phyloP scores from a whole-genome alignment of 805 yeast genomes.

The Phaffomyces thermotolerans region DNA sequence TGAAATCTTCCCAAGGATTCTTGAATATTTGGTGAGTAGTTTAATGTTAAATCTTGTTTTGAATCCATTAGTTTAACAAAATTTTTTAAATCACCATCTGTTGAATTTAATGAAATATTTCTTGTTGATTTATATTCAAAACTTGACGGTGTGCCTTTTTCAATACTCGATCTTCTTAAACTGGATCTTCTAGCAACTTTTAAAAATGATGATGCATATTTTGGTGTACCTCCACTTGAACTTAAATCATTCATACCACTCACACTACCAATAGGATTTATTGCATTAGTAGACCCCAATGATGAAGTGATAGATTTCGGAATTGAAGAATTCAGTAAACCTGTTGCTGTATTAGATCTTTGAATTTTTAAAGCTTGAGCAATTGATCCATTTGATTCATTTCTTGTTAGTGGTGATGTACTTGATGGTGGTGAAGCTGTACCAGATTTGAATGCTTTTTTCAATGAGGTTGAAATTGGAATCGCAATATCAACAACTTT shows the following conservation, averaged over 20 bases:
- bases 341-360: constrained; percentile 26
- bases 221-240: constrained; percentile 42
- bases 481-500: constrained; percentile 2
- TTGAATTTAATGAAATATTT: constrained; percentile 7
- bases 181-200: constrained; percentile 51
- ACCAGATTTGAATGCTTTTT: constrained; percentile 28
- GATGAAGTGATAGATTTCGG: constrained; percentile 25
- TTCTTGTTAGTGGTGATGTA: constrained; percentile 28
- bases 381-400: constrained; percentile 38
- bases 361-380: constrained; percentile 33
- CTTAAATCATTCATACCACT: constrained; percentile 22
- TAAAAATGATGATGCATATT: constrained; percentile 68
- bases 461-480: constrained; percentile 15
- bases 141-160: constrained; percentile 22
- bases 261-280: constrained; percentile 16
- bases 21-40: constrained; percentile 25
- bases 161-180: constrained; percentile 26
- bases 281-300: constrained; percentile 15
- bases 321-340: constrained; percentile 17
- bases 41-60: constrained; percentile 42
- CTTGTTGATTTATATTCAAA: constrained; percentile 18
- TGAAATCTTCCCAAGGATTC: constrained; percentile 48
- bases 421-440: constrained; percentile 25
- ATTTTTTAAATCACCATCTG: constrained; percentile 56
- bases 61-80: constrained; percentile 68